Conservation (phyloP, 2,329 filamentous ascomycete genomes). For the Nothophoma quercina region DNA sequence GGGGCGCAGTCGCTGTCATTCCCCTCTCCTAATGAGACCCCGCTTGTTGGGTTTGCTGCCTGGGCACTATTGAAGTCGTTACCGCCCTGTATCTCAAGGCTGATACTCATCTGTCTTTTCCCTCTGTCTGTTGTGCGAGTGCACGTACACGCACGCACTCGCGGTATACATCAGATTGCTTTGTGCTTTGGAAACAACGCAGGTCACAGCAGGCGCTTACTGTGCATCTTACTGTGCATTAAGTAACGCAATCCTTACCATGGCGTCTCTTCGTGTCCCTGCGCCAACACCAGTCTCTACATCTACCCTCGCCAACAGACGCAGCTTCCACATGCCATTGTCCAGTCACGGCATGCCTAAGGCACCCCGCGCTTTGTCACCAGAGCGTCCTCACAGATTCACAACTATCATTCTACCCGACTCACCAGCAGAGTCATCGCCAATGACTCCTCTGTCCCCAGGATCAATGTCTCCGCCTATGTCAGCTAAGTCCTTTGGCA, state of each 20-base stretch:
- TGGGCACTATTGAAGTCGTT: conserved; percentile 20
- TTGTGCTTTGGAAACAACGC: conserved; percentile 3
- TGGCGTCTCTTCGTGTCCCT: conserved; percentile 35
- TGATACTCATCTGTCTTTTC: conserved; percentile 5
- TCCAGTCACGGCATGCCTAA: conserved; percentile 47
- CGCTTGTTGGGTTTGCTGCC: conserved; percentile 25
- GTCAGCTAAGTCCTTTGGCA: conserved; percentile 46
- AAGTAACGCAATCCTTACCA: conserved; percentile 16
- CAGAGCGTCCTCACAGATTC: conserved; percentile 41
- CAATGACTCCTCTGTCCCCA: conserved; percentile 33
- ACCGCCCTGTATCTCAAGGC: conserved; percentile 13
- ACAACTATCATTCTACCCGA: conserved; percentile 28
- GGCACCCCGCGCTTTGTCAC: conserved; percentile 35
- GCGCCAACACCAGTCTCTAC: conserved; percentile 31
- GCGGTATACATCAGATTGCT: conserved; percentile 4
- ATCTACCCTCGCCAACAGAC: conserved; percentile 29
- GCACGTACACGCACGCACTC: conserved; percentile 4
- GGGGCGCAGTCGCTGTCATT: conserved; percentile 30
- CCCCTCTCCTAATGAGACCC: conserved; percentile 22
- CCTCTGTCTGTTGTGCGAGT: background rate
- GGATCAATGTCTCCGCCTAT: conserved; percentile 45
- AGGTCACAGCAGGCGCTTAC: conserved; percentile 18
- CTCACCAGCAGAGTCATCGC: conserved; percentile 23
- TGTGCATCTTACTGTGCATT: conserved; percentile 14
- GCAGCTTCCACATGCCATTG: conserved; percentile 35